phyloP scores from a whole-genome alignment of 2,329 filamentous ascomycete species.

The Diaporthe amygdali region DNA sequence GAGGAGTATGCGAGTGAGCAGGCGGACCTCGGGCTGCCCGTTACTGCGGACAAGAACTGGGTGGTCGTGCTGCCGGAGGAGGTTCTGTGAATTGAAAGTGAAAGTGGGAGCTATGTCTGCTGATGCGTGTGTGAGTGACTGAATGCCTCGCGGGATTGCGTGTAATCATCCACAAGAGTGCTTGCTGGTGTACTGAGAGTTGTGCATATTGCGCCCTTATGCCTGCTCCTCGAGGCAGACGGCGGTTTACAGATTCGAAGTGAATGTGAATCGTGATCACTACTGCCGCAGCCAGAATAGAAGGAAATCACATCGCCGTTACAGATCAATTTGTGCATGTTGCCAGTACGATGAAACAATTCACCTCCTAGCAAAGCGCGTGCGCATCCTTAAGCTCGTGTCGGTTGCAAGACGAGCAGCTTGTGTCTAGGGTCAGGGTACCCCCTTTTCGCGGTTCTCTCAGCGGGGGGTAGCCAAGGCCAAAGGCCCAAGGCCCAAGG shows the following conservation, averaged over 20 bases:
- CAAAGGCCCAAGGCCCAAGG: too few species aligned
- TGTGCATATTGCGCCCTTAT: neutral
- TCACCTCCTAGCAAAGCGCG: neutral
- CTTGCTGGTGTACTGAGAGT: too few species aligned
- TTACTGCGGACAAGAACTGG: slow-evolving; percentile 52
- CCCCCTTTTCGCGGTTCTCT: neutral
- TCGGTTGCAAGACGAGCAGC: neutral
- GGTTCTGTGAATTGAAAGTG: slow-evolving; percentile 38
- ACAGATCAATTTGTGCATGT: neutral
- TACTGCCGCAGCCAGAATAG: neutral
- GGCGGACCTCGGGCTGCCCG: slow-evolving; percentile 38
- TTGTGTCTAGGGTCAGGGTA: neutral
- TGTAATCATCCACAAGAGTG: neutral
- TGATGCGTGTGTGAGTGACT: neutral
- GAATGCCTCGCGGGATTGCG: neutral
- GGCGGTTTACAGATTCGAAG: neutral
- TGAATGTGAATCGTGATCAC: neutral
- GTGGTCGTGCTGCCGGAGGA: slow-evolving; percentile 45
- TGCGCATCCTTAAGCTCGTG: neutral
- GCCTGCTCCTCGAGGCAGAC: neutral
- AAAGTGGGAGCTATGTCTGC: neutral
- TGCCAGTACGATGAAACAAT: neutral
- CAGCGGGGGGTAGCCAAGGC: neutral
- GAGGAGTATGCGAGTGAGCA: slow-evolving; percentile 39
- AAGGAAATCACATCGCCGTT: neutral